phyloP scores from a whole-genome alignment of 805 yeast species.

The Myxozyma melibiosi region DNA sequence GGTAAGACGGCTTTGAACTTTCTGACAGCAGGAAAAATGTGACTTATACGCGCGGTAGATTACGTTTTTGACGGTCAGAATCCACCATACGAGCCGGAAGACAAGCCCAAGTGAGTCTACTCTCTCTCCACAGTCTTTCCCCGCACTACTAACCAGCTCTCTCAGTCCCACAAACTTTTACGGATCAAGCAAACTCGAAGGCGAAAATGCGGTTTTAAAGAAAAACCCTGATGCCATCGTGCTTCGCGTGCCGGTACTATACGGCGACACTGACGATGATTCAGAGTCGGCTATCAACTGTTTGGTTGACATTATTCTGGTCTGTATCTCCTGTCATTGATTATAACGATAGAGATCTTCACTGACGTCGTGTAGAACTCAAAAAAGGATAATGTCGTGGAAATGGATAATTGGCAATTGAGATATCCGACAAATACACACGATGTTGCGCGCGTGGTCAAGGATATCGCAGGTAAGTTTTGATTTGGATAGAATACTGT shows the following conservation, averaged over 20 bases:
- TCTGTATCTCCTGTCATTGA: neutral
- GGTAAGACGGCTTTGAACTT: conserved; percentile 13
- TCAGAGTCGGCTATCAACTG: conserved; percentile 14
- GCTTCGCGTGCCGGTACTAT: conserved; percentile 27
- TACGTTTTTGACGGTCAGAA: conserved; percentile 30
- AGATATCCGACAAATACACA: conserved; percentile 27
- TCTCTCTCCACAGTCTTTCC: too few species aligned
- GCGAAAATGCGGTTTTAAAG: conserved; percentile 16
- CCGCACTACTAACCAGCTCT: too few species aligned
- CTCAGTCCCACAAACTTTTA: conserved; percentile 30
- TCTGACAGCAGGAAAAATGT: neutral
- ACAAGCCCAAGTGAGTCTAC: conserved; percentile 19
- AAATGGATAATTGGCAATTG: conserved; percentile 28
- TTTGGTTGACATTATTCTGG: conserved; percentile 23
- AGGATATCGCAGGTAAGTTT: conserved; percentile 10
- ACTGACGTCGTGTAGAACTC: conserved; percentile 8
- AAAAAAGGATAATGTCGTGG: conserved; percentile 4
- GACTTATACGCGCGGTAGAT: conserved; percentile 3
- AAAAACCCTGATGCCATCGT: conserved; percentile 5
- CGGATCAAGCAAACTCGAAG: conserved; percentile 23
- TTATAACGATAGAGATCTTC: neutral
- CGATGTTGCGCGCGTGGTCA: conserved; percentile 15
- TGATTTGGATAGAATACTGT: neutral
- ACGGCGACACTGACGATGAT: neutral
- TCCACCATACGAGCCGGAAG: conserved; percentile 29